These are phyloP conservation scores for Aspergillus sp. DNA, from an alignment of 2,329 filamentous ascomycete species.

Conservation along the genomic window DNA sequence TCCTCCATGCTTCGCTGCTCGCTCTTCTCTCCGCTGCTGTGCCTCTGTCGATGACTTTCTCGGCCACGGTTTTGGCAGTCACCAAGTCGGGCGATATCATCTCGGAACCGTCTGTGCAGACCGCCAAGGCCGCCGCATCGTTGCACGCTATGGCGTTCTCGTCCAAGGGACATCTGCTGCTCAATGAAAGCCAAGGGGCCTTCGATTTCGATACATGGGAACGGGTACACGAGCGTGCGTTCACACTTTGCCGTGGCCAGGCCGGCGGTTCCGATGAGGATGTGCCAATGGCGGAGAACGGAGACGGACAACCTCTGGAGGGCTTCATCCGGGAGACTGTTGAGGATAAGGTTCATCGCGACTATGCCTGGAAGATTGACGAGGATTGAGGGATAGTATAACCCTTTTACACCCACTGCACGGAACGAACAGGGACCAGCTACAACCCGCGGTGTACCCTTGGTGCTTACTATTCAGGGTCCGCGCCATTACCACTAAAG, in stretches of 20 bases:
- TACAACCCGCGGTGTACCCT: no score
- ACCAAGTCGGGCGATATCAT: slow-evolving; percentile 39
- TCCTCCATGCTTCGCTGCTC: slow-evolving; percentile 72
- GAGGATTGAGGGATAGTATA: slow-evolving; percentile 20
- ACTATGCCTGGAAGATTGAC: slow-evolving; percentile 34
- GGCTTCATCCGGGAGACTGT: slow-evolving; percentile 57
- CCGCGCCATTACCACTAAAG: no score
- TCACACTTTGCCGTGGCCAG: slow-evolving; percentile 55
- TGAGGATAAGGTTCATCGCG: slow-evolving; percentile 47
- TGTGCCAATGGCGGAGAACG: slow-evolving; percentile 39
- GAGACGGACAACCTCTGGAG: slow-evolving; percentile 41
- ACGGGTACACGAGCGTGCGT: slow-evolving; percentile 57
- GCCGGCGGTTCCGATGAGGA: slow-evolving; percentile 36
- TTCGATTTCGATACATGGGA: slow-evolving; percentile 76
- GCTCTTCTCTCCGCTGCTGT: slow-evolving; percentile 76
- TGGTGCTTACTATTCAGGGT: no score
- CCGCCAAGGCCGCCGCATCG: slow-evolving; percentile 59
- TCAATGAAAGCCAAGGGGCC: slow-evolving; percentile 73
- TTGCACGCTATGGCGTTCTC: slow-evolving; percentile 79
- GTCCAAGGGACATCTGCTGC: slow-evolving; percentile 62
- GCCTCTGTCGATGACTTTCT: slow-evolving; percentile 67
- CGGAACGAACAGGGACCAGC: no score
- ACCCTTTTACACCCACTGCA: no score
- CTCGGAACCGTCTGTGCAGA: slow-evolving; percentile 56
- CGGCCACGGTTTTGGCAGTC: slow-evolving; percentile 59